These are phyloP conservation scores for Amborella trichopoda DNA, from an alignment of 164 flowering plant species.

Conservation along the genomic window DNA sequence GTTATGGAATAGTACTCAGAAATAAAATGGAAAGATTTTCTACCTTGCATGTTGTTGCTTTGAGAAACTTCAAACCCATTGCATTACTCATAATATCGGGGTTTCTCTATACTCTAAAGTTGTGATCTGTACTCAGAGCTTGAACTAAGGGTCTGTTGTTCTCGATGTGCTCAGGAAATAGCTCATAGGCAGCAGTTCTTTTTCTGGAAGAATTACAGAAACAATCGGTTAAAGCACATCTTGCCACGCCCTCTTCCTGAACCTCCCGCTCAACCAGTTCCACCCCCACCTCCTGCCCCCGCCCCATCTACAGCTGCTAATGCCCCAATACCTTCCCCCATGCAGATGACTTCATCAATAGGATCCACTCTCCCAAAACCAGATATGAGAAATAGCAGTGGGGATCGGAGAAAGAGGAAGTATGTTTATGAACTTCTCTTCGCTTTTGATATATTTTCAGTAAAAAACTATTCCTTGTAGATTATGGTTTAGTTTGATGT, in stretches of 20 bases:
- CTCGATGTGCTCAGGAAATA: constrained; percentile 70
- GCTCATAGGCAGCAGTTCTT: constrained; percentile 95
- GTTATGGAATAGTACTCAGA: too few relatives aligned
- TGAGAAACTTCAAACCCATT: too few relatives aligned
- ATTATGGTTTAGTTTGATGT: too few relatives aligned
- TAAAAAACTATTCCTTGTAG: too few relatives aligned
- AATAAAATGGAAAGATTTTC: too few relatives aligned
- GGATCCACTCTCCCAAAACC: constrained; percentile 44
- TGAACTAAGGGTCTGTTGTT: too few relatives aligned
- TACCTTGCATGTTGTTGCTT: too few relatives aligned
- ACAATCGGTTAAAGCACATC: constrained; percentile 85
- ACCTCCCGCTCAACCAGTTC: constrained; percentile 25
- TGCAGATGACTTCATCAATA: constrained; percentile 51
- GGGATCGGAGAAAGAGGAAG: constrained; percentile 89
- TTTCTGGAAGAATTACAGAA: constrained; percentile 90
- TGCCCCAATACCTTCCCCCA: constrained; percentile 50
- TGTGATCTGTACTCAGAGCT: too few relatives aligned
- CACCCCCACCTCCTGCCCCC: constrained; percentile 26
- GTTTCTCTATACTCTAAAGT: too few relatives aligned
- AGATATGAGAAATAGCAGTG: constrained; percentile 48
- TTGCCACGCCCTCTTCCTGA: constrained; percentile 80
- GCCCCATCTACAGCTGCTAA: constrained; percentile 21
- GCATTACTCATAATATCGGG: too few relatives aligned
- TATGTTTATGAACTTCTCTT: constrained; percentile 6
- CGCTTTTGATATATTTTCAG: constrained; percentile 17